These are phyloP conservation scores for Mortierella sp. DNA, from an alignment of 371 early-diverging fungal species.

Conservation along the genomic window DNA sequence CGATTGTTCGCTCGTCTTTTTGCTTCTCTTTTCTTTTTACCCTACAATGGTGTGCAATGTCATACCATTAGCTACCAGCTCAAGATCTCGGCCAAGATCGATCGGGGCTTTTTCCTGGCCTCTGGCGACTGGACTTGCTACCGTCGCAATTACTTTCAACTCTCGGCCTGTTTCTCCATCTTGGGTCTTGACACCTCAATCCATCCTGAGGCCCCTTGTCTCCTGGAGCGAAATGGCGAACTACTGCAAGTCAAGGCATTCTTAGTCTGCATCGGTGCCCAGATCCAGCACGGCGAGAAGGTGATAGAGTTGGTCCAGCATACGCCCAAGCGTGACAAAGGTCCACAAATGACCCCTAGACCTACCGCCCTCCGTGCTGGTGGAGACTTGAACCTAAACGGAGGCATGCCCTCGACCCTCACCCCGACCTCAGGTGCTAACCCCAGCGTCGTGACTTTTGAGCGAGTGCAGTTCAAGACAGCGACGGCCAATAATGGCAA, in stretches of 20 bases:
- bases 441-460: constrained; percentile 80
- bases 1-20: too few species aligned
- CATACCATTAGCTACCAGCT: constrained; percentile 41
- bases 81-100: constrained; percentile 72
- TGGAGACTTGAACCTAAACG: constrained; percentile 63
- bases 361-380: constrained; percentile 71
- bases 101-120: constrained; percentile 84
- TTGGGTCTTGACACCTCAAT: constrained; percentile 52
- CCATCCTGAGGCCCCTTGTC: constrained; percentile 68
- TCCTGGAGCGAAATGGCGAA: constrained; percentile 64
- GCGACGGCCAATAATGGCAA: constrained; percentile 95
- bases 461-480: constrained; percentile 95
- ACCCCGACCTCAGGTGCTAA: constrained; percentile 58
- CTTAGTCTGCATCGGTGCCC: constrained; percentile 77
- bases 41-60: too few species aligned
- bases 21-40: too few species aligned
- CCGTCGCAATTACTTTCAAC: constrained; percentile 94
- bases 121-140: constrained; percentile 94
- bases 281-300: constrained; percentile 76
- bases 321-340: constrained; percentile 96
- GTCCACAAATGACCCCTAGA: constrained; percentile 82
- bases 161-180: constrained; percentile 81
- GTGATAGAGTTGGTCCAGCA: constrained; percentile 91
- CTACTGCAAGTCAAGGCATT: constrained; percentile 69
- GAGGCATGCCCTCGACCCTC: too few species aligned